Base-by-base conservation (phyloP, 2,329 filamentous ascomycete genomes). In the Rutstroemia sp. region DNA sequence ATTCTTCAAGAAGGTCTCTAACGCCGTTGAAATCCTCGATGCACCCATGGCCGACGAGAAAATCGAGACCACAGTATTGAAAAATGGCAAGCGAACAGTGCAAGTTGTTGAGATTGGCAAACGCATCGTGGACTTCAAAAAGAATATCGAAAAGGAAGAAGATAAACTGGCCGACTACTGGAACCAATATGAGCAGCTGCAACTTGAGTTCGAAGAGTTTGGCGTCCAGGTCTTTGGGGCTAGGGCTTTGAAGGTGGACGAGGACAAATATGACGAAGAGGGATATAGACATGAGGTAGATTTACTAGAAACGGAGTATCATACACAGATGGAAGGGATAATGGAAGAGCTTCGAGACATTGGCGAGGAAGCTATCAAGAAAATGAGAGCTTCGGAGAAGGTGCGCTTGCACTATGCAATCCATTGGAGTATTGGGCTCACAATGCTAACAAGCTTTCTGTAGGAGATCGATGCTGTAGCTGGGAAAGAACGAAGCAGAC, bases 351-450 rank as follows among this genome's bases (percentile, higher is more conserved):
- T 69, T 48, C 52, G 60, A 38, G 57, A 57, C 3, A 40, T 65
- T 30, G 49, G 58, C 8, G n/a, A 12, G 16, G 51, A 61, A 10
- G 40, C 49, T 40, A 25, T 65, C 48, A 48, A 64, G 48, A 64
- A 61, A 51, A 61, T 64, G 58, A 64, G 65, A 40, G 51, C 48
- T 57, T 62, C 64, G 25, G 67, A 68, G 53, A 66, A 64, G 62
- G 67, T 67, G 59, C 17, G 57, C 38, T 19, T 14, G 23, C 5
- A 3, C 8, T 21, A 8, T 6, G 12, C 12, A 17, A 30, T 23
- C 9, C 2, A 4, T 34, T 10, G 9, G 30, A 34, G n/a, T 5
- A 21, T n/a, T 19, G 21, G 21, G n/a, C 5, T n/a, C 39, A 5
- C 2, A 4, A 9, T 59, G 12, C n/a, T 57, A 21, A 51, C 7